A percentile compares a stretch with the other conserved stretches of the same genome.
phyloP scores from a whole-genome alignment of 1,284 basidiomycete genomes.

The Fomitopsis betulina region DNA sequence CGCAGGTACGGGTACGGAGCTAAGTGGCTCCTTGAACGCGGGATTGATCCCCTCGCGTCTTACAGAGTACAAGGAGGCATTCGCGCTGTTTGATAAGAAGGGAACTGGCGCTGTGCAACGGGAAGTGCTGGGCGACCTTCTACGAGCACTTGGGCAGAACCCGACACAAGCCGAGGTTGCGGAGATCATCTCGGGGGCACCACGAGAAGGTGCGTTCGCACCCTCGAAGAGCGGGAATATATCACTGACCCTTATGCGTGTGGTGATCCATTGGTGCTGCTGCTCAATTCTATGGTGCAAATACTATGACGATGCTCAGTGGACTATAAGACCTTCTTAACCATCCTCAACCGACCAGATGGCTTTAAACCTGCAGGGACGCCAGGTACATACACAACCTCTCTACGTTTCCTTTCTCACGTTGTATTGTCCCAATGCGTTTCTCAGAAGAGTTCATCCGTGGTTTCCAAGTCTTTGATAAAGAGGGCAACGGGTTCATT shows the following conservation, averaged over 20 bases:
- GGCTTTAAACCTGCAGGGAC: conserved; percentile 96
- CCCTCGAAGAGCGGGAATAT: background rate
- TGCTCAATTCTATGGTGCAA: background rate
- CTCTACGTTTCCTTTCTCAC: background rate
- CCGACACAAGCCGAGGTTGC: conserved; percentile 96
- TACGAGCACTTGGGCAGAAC: conserved; percentile 95
- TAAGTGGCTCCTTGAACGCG: background rate
- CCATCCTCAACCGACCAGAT: conserved; percentile 91
- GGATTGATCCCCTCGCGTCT: background rate
- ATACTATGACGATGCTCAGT: conserved; percentile 42
- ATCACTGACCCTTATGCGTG: background rate
- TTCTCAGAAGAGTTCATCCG: conserved; percentile 93
- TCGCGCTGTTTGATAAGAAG: conserved; percentile 95
- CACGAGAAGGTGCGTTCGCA: conserved; percentile 63
- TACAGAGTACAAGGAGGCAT: conserved; percentile 92
- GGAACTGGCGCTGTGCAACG: conserved; percentile 87
- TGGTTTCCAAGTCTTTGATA: conserved; percentile 98
- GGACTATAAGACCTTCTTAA: conserved; percentile 86
- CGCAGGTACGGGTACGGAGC: conserved; percentile 48
- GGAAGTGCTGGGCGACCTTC: conserved; percentile 90
- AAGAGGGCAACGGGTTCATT: conserved; percentile 81
- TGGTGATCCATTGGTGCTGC: no score
- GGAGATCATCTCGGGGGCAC: conserved; percentile 72
- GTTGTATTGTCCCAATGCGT: background rate
- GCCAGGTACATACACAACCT: conserved; percentile 56